A percentile compares a stretch with the other conserved stretches of the same genome.
phyloP scores from a whole-genome alignment of 495 filamentous ascomycete species.

The Aspergillus nidulans region DNA sequence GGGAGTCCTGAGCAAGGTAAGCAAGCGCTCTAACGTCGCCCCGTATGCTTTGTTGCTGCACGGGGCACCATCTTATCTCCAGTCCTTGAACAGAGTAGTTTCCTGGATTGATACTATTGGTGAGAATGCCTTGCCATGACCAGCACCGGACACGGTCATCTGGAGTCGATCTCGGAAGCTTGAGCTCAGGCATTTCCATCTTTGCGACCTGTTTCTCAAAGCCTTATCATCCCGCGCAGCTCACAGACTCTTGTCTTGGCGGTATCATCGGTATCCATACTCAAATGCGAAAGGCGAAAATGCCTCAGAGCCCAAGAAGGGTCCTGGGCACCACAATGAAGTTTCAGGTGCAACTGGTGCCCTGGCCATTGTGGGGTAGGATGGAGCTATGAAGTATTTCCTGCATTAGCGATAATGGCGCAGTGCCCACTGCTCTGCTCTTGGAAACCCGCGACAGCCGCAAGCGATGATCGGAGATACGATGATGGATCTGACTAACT shows the following conservation, averaged over 20 bases:
- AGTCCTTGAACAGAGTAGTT: no score
- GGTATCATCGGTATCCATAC: no score
- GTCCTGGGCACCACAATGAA: no score
- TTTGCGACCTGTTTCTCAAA: not conserved
- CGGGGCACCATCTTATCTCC: slow-evolving; percentile 6
- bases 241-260: no score
- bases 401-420: slow-evolving; percentile 8
- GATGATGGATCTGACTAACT: not conserved
- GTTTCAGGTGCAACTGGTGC: not conserved
- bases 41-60: not conserved
- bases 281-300: not conserved
- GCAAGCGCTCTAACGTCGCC: not conserved
- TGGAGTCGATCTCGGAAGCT: not conserved
- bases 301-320: no score
- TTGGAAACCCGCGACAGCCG: slow-evolving; percentile 1
- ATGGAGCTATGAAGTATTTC: slow-evolving; percentile 4
- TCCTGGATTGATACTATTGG: not conserved
- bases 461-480: not conserved
- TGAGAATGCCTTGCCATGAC: not conserved
- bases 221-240: not conserved
- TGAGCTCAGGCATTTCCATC: not conserved
- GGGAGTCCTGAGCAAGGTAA: not conserved
- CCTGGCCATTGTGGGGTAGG: slow-evolving; percentile 1
- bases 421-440: not conserved
- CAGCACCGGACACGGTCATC: not conserved